Percentiles rank a stretch among this genome's conserved stretches.
Conservation (phyloP, 2,329 filamentous ascomycete species). For the Cercospora sesami region DNA sequence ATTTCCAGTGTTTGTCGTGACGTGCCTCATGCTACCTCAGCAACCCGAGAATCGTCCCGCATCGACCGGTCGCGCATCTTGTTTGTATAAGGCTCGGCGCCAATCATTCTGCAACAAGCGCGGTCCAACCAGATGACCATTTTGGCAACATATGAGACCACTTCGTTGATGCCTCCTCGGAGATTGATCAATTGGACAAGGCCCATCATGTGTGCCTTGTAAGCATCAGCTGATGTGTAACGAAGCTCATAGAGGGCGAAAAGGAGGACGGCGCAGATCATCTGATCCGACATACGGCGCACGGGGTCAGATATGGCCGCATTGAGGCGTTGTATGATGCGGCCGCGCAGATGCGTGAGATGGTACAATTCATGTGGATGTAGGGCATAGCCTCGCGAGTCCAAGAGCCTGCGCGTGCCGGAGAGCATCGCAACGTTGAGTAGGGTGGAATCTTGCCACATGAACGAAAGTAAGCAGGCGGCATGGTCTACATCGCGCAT, state of each 20-base stretch:
- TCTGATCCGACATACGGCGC: conserved; percentile 14
- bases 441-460: conserved; percentile 10
- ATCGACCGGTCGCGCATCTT: background rate
- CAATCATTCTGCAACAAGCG: background rate
- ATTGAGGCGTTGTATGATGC: conserved; percentile 21
- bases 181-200: conserved; percentile 20
- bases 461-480: background rate
- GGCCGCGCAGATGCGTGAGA: conserved; percentile 13
- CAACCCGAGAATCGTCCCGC: background rate
- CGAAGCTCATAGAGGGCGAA: conserved; percentile 24
- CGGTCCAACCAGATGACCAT: conserved; percentile 13
- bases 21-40: background rate
- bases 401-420: background rate
- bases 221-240: conserved; percentile 12
- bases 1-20: too few species aligned
- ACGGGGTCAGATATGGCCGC: conserved; percentile 19
- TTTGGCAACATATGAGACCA: conserved; percentile 16
- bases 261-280: conserved; percentile 21
- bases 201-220: conserved; percentile 23
- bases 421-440: conserved; percentile 15
- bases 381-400: background rate
- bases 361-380: background rate
- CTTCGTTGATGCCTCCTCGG: conserved; percentile 18
- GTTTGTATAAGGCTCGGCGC: background rate
- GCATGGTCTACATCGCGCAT: background rate